Conservation (phyloP, 768 basidiomycete genomes). For the Arthromyces matolae region DNA sequence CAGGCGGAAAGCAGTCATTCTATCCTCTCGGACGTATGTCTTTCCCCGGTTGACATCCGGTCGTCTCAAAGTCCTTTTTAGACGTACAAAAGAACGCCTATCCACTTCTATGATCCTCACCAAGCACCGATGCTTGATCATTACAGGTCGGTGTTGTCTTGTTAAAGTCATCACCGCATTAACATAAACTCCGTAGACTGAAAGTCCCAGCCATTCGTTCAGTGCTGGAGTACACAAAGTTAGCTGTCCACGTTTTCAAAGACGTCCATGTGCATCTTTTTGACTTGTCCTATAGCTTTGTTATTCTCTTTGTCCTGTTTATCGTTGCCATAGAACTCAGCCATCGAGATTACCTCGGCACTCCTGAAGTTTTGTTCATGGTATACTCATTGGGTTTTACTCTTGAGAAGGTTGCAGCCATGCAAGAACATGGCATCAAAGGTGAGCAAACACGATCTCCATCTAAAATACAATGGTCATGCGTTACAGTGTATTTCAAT, state of each 20-base stretch:
- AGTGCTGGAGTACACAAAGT: slow-evolving; percentile 88
- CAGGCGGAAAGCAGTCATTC: slow-evolving; percentile 84
- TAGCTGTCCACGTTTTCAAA: slow-evolving; percentile 17
- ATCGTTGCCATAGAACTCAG: slow-evolving; percentile 76
- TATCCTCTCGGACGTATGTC: slow-evolving; percentile 80
- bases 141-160: slow-evolving; percentile 69
- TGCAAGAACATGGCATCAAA: slow-evolving; percentile 93
- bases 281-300: slow-evolving; percentile 49
- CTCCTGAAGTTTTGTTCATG: slow-evolving; percentile 74
- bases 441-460: slow-evolving; percentile 39
- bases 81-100: slow-evolving; percentile 91
- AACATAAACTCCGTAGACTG: slow-evolving; percentile 43
- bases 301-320: slow-evolving; percentile 77
- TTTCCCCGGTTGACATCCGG: background rate
- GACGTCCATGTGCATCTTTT: background rate
- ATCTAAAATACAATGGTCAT: background rate
- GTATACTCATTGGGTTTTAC: slow-evolving; percentile 77
- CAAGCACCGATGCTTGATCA: slow-evolving; percentile 93
- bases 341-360: slow-evolving; percentile 57
- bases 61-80: slow-evolving; percentile 23
- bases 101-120: slow-evolving; percentile 93
- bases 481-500: slow-evolving; percentile 66
- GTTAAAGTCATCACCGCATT: background rate
- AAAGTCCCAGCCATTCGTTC: slow-evolving; percentile 93
- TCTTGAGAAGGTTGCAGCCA: slow-evolving; percentile 88